Conservation (phyloP, 2,329 filamentous ascomycete genomes). For the Ascosphaera apis region DNA sequence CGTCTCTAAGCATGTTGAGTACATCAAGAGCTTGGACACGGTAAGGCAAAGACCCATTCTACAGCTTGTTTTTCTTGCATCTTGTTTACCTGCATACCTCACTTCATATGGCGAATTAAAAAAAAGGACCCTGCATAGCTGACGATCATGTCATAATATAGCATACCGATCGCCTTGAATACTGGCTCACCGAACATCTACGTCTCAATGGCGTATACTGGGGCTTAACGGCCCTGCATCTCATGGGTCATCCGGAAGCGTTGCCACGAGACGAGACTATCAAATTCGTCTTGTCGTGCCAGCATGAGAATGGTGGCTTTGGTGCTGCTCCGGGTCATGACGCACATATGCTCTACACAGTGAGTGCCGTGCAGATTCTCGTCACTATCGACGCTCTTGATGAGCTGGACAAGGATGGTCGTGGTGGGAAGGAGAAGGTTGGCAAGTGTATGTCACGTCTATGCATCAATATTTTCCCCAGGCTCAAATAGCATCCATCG, state of each 20-base stretch:
- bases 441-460: constrained; percentile 45
- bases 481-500: too few relatives aligned
- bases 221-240: constrained; percentile 72
- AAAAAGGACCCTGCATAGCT: constrained; percentile 2
- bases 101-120: too few relatives aligned
- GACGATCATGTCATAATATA: constrained; percentile 19
- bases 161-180: constrained; percentile 85
- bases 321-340: constrained; percentile 87
- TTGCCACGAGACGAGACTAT: constrained; percentile 62
- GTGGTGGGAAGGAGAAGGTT: constrained; percentile 45
- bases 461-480: constrained; percentile 4
- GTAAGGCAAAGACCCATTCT: too few relatives aligned
- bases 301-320: constrained; percentile 74
- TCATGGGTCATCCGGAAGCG: constrained; percentile 59
- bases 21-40: constrained; percentile 80
- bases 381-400: constrained; percentile 66
- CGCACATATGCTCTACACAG: constrained; percentile 86
- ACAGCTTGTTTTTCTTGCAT: constrained; percentile 9
- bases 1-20: constrained; percentile 55
- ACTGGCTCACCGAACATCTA: constrained; percentile 93
- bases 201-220: constrained; percentile 92
- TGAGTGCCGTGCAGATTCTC: constrained; percentile 83
- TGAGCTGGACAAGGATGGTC: constrained; percentile 50
- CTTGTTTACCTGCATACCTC: neutral
- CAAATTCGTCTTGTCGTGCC: constrained; percentile 85